Percentiles rank a stretch among this genome's conserved stretches.
phyloP scores from a whole-genome alignment of 2,329 filamentous ascomycete species.

The Colletotrichum musae region DNA sequence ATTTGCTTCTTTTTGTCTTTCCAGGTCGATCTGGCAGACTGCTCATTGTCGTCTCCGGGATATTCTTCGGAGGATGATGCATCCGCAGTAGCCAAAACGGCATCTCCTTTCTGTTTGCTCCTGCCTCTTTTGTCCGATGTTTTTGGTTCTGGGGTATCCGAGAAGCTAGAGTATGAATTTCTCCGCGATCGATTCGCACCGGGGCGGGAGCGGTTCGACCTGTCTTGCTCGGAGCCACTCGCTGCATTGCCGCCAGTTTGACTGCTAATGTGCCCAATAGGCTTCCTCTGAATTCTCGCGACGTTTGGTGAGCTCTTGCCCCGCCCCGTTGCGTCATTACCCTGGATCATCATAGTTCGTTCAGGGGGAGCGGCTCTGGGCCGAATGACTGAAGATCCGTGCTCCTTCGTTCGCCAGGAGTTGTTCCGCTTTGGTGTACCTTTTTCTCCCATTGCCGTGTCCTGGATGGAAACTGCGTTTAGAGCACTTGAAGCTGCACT shows the following conservation, averaged over 20 bases:
- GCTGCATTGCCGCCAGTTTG: conserved; percentile 5
- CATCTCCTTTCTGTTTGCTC: conserved; percentile 50
- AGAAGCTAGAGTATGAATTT: conserved; percentile 28
- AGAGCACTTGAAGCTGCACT: conserved; percentile 71
- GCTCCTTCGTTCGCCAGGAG: conserved; percentile 2
- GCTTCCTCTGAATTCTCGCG: conserved; percentile 32
- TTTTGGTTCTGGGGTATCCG: conserved; percentile 6
- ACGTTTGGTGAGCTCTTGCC: conserved; percentile 30
- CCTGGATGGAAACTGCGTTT: conserved; percentile 48
- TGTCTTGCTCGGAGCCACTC: conserved; percentile 33
- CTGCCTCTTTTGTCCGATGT: conserved; percentile 14
- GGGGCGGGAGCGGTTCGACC: conserved; percentile 5
- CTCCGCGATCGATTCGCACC: not conserved
- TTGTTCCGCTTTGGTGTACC: conserved; percentile 28
- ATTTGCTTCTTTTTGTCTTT: conserved; percentile 74
- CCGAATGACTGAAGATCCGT: conserved; percentile 3
- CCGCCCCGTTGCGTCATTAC: conserved; percentile 16
- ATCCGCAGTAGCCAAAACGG: conserved; percentile 60
- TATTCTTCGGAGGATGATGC: conserved; percentile 62
- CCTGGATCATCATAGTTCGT: conserved; percentile 11
- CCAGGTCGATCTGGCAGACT: conserved; percentile 64
- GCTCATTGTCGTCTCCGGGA: conserved; percentile 53
- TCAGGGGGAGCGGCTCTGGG: conserved; percentile 6
- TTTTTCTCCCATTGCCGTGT: conserved; percentile 21
- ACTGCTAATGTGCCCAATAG: conserved; percentile 3